A percentile compares a stretch with the other conserved stretches of the same genome.
Evolutionary conservation across 2,329 filamentous ascomycete genomes (phyloP).

Genomic region (Endoconidiophora polonica): DNA sequence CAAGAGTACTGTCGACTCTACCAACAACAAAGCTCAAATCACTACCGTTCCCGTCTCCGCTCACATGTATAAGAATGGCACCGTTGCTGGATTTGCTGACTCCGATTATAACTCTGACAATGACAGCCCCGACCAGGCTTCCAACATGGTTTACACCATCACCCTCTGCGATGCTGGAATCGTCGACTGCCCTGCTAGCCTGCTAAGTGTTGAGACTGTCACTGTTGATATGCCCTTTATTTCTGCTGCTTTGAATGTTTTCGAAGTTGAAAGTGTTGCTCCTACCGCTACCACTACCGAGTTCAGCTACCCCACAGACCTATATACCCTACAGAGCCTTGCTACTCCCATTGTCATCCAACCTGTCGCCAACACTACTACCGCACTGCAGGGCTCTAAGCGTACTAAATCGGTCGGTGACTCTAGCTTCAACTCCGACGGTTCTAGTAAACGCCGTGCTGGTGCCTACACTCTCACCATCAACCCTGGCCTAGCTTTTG

Average conservation of each 20-base stretch:
- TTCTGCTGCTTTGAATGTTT: background rate
- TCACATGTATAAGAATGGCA: background rate
- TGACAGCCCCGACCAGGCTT: conserved; percentile 11
- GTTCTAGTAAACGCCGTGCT: no score
- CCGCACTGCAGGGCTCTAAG: no score
- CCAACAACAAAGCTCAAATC: background rate
- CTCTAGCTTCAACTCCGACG: no score
- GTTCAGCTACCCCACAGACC: conserved; percentile 8
- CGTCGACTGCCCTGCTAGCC: conserved; percentile 24
- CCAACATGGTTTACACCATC: conserved; percentile 18
- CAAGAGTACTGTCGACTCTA: no score
- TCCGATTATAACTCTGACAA: background rate
- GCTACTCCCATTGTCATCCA: conserved; percentile 5
- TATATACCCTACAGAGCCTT: conserved; percentile 2
- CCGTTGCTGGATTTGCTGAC: background rate
- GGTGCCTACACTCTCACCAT: no score
- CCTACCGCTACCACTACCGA: background rate
- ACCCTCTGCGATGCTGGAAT: conserved; percentile 23
- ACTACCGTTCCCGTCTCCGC: background rate
- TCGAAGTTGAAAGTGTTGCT: background rate
- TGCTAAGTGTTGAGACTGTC: conserved; percentile 21
- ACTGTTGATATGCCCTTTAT: conserved; percentile 1
- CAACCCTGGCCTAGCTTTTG: no score
- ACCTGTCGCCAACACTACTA: no score
- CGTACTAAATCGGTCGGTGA: no score